Percentiles rank a stretch among this genome's conserved stretches.
phyloP scores from a whole-genome alignment of 179 eudicot species.

The Silene coronaria region DNA sequence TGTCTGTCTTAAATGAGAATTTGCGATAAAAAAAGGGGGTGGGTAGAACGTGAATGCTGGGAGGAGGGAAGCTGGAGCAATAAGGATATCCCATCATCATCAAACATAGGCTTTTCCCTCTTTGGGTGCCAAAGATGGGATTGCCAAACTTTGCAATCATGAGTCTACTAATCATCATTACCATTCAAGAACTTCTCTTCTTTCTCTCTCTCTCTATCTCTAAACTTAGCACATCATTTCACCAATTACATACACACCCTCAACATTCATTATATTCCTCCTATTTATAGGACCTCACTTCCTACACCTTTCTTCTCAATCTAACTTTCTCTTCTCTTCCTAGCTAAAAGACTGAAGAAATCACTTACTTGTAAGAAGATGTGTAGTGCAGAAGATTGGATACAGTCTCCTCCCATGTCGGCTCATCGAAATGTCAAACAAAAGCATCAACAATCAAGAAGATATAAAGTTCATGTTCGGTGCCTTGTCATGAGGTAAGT shows the following conservation, averaged over 20 bases:
- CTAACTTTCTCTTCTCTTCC: neutral
- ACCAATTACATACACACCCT: neutral
- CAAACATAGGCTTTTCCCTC: conserved; percentile 23
- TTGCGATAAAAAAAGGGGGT: neutral
- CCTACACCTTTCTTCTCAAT: conserved; percentile 1
- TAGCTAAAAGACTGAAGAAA: too few species aligned
- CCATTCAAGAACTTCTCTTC: conserved; percentile 12
- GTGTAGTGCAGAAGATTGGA: conserved; percentile 39
- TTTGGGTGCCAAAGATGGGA: conserved; percentile 24
- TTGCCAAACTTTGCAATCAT: conserved; percentile 36
- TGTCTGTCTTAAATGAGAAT: too few species aligned
- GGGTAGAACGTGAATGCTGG: neutral
- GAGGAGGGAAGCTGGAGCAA: conserved; percentile 18
- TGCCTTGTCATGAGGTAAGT: conserved; percentile 32
- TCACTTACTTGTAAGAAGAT: conserved; percentile 7
- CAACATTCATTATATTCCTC: conserved; percentile 7
- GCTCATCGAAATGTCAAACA: conserved; percentile 8
- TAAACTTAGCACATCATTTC: conserved; percentile 23
- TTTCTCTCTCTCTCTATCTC: too few species aligned
- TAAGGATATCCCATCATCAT: conserved; percentile 16
- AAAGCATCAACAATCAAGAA: conserved; percentile 24
- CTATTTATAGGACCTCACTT: conserved; percentile 30
- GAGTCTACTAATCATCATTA: conserved; percentile 36
- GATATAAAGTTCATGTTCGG: conserved; percentile 47
- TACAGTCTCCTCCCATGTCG: conserved; percentile 22